Conservation (phyloP, 2,329 filamentous ascomycete species). For the Hymenoscyphus fructigenus region DNA sequence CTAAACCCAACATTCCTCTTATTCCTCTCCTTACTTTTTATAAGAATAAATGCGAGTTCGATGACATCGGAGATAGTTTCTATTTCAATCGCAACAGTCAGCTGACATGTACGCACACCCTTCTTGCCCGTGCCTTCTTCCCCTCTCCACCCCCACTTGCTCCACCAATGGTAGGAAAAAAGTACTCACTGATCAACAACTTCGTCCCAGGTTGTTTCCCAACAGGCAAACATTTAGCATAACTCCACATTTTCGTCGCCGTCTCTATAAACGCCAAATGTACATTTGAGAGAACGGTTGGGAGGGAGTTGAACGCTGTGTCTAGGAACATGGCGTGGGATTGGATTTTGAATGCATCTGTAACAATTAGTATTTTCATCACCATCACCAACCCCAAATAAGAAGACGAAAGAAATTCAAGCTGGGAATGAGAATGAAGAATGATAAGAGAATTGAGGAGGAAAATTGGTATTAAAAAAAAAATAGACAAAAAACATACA, state of each 20-base stretch:
- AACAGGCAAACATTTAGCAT: constrained; percentile 56
- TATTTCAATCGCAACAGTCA: constrained; percentile 13
- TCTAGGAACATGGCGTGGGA: constrained; percentile 83
- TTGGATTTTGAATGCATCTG: constrained; percentile 76
- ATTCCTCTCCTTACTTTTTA: constrained; percentile 30
- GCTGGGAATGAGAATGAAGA: neutral
- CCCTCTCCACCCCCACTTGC: neutral
- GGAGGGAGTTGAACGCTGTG: constrained; percentile 69
- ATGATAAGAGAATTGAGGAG: neutral
- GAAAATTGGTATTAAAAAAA: no score
- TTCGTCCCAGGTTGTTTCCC: constrained; percentile 54
- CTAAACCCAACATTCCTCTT: constrained; percentile 24
- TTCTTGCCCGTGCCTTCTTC: neutral
- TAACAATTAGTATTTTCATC: neutral
- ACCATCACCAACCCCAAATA: constrained; percentile 4
- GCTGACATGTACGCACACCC: no score
- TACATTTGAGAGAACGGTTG: constrained; percentile 72
- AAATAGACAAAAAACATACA: constrained; percentile 34
- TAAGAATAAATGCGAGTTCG: constrained; percentile 28
- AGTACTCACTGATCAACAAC: constrained; percentile 50
- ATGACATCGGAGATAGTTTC: constrained; percentile 27
- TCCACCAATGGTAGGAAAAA: neutral
- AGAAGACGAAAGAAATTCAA: constrained; percentile 3
- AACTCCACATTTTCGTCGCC: constrained; percentile 71
- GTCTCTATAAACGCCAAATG: constrained; percentile 73